Base-by-base conservation (phyloP, 305 asterid species). In the Fraxinus sp. region DNA sequence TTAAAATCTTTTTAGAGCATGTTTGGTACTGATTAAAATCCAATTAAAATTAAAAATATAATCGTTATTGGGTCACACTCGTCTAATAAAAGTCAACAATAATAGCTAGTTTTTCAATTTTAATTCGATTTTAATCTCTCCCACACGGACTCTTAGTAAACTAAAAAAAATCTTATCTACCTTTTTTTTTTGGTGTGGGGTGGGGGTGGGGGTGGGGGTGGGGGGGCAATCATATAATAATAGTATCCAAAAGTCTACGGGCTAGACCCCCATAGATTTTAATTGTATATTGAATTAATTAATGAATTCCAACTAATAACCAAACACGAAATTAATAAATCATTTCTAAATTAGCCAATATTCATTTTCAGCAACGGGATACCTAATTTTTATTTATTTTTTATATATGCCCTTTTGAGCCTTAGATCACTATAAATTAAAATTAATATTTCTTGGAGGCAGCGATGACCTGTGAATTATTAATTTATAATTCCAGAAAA, bases 261-360 rank as follows among this genome's bases (percentile, higher is more conserved):
- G 0, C 59, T 5, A 39, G 44, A 39, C 46, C 52, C 52, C 52
- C 52, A 44, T 10, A 44, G 52, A 41, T 83, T 75, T 83, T 77
- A 16, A 82, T 81, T 82, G 62, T 82, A 81, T 78, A 39, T 32
- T 76, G 49, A 79, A 77, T 72, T 80, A 81, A 72, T 74, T 59
- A 30, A 36, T 78, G 79, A 39, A 36, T 44, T 74, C 80, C 80
- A 83, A 83, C 82, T 64, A 76, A 83, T 86, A 82, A 73, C 84
- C 80, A 72, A 77, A 41, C 46, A 78, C 68, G 24, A 59, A 72
- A 66, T 44, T 79, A 77, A 57, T 18, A 71, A 52, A 73, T 73
- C 30, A 79, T 70, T 80, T 13, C 26, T 39, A 37, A 44, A 74
- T 49, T 76, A 70, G 14, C 20, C 41, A 82, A 75, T 79, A 18